Evolutionary conservation across 129 eudicot species (phyloP), one percentile per base, ranked within the genome.

Genomic region (Sambucus nigra): DNA sequence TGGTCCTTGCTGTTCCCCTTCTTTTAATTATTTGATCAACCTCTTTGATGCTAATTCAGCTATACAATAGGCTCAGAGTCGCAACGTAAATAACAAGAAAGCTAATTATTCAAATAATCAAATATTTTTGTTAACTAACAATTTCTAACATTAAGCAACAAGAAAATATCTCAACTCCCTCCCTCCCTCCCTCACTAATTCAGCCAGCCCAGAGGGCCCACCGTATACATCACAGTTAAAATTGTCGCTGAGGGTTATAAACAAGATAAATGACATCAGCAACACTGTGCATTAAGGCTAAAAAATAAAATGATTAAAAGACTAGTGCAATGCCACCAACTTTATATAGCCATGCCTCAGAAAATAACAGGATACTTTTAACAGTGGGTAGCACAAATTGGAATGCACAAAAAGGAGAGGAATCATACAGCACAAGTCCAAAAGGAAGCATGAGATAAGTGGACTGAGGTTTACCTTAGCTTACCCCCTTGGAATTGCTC

Each of bases 351-450:
- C 27, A 6, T 53, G 17, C 15, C 25, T 53, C 42, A 28, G 17
- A 28, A 28, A 17, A n/a, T 7, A 3, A 28, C 2, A 59, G 51
- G 23, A 26, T 59, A 20, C 26, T 26, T 45, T 19, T 18, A 59
- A 59, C 46, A 54, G 65, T 59, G 51, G 65, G 53, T 26, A 25
- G 51, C 64, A 2, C 42, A 29, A 8, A 35, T 22, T 11, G 20
- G 21, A 52, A 22, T 28, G 27, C 26, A 51, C 1, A 13, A 14
- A 23, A 24, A n/a, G 22, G 6, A 27, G 22, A 21, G 29, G 15
- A 52, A 32, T 17, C 57, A 52, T n/a, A 40, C 17, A 52, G 16
- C 23, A 52, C 26, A 5, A 26, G 16, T 25, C 4, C 57, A 17
- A 12, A 1, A 32, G 1, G 47, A 16, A 42, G 19, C 20, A 32